Evolutionary conservation across 2,329 filamentous ascomycete genomes (phyloP).

Genomic region (Ophiocordyceps camponoti-saundersi): DNA sequence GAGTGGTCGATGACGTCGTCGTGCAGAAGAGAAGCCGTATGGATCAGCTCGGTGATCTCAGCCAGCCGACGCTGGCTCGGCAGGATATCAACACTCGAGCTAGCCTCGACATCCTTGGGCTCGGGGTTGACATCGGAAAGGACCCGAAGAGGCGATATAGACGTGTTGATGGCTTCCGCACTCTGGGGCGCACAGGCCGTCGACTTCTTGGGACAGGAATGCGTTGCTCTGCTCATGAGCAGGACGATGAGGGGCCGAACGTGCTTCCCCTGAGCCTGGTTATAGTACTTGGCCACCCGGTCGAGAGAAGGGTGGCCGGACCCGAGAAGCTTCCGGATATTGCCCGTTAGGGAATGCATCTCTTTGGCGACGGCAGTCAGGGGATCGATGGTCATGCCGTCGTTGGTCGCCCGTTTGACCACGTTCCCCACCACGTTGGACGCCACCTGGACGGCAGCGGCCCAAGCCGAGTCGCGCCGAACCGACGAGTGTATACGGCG

Average conservation of each 20-base stretch:
- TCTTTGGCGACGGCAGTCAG: conserved; percentile 85
- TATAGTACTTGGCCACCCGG: conserved; percentile 95
- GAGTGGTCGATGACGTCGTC: conserved; percentile 98
- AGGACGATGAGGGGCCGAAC: conserved; percentile 87
- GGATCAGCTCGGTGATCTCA: conserved; percentile 94
- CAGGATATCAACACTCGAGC: conserved; percentile 49
- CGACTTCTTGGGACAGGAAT: conserved; percentile 48
- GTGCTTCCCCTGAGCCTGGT: conserved; percentile 90
- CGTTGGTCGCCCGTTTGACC: conserved; percentile 42
- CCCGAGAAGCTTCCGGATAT: conserved; percentile 82
- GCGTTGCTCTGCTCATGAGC: conserved; percentile 87
- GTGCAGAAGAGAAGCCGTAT: conserved; percentile 89
- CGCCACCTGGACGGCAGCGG: conserved; percentile 53
- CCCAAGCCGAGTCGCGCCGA: conserved; percentile 47
- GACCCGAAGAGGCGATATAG: conserved; percentile 36
- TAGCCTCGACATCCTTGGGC: conserved; percentile 14
- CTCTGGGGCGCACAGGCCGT: conserved; percentile 22
- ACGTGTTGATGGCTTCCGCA: conserved; percentile 29
- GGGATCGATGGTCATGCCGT: conserved; percentile 65
- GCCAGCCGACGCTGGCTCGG: conserved; percentile 86
- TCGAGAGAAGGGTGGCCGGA: conserved; percentile 91
- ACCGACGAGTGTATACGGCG: conserved; percentile 25
- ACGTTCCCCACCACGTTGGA: conserved; percentile 56
- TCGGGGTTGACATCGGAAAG: conserved; percentile 71
- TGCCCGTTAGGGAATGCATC: conserved; percentile 88